phyloP scores from a whole-genome alignment of 2,329 filamentous ascomycete species.

The Daldinia sp. region DNA sequence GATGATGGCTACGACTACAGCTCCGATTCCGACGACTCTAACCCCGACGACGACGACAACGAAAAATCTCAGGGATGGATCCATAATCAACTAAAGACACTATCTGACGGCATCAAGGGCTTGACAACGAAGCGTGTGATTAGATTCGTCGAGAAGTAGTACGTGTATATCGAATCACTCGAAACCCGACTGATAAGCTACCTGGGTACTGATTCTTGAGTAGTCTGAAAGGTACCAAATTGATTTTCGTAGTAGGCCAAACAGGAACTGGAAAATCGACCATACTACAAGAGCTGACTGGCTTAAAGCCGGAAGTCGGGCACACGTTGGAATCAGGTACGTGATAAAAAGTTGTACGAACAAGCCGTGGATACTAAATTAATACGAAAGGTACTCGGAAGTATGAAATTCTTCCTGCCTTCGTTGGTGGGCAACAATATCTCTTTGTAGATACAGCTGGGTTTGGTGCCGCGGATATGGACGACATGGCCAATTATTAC shows the following conservation, averaged over 20 bases:
- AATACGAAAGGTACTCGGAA: background rate
- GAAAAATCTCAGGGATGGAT: too few species aligned
- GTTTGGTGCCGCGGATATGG: background rate
- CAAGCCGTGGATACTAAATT: background rate
- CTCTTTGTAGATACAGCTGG: background rate
- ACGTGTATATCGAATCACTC: background rate
- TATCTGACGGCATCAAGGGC: background rate
- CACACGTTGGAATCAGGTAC: background rate
- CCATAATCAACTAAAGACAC: background rate
- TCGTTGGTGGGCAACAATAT: background rate
- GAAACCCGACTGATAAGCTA: background rate
- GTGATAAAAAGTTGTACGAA: background rate
- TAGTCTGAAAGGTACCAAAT: background rate
- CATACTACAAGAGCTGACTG: background rate
- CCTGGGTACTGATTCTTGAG: background rate
- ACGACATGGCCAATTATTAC: background rate
- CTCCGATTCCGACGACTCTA: too few species aligned
- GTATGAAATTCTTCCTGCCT: background rate
- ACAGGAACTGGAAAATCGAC: background rate
- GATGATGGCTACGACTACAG: too few species aligned
- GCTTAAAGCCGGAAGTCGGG: background rate
- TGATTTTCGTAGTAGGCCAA: constrained; percentile 1
- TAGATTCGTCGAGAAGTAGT: background rate
- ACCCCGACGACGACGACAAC: too few species aligned
- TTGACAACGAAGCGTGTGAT: background rate